A percentile compares a stretch with the other conserved stretches of the same genome.
Evolutionary conservation across 768 basidiomycete species (phyloP).

Genomic region (Pleurotus citrinopileatus): DNA sequence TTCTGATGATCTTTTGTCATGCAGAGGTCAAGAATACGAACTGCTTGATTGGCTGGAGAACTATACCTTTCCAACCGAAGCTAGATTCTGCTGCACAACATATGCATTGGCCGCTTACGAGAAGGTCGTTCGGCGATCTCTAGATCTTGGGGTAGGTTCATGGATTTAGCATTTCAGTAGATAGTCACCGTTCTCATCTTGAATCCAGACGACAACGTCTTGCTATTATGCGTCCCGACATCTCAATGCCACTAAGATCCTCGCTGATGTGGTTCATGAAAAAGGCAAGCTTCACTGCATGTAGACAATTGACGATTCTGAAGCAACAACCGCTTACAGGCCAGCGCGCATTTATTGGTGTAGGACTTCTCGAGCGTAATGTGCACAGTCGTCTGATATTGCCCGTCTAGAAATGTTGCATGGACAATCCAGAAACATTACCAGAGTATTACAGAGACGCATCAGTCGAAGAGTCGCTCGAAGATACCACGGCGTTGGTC

Average conservation of each 20-base stretch:
- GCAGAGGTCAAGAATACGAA: not conserved
- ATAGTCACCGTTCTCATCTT: not conserved
- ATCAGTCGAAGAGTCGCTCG: conserved; percentile 55
- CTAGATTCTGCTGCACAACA: not conserved
- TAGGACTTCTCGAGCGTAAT: conserved; percentile 33
- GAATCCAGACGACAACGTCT: conserved; percentile 80
- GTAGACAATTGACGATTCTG: not conserved
- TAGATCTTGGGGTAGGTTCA: not conserved
- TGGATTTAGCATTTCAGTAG: not conserved
- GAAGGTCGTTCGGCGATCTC: conserved; percentile 4
- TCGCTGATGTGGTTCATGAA: conserved; percentile 72
- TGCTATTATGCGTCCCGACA: conserved; percentile 90
- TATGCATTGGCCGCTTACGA: not conserved
- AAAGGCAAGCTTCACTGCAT: conserved; percentile 43
- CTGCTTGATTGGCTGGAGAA: conserved; percentile 5
- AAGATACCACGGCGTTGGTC: conserved; percentile 66
- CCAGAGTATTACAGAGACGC: conserved; percentile 68
- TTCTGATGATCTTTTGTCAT: not conserved
- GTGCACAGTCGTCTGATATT: not conserved
- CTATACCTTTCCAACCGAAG: conserved; percentile 1
- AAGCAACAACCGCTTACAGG: conserved; percentile 35
- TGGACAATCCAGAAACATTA: conserved; percentile 60
- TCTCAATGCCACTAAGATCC: conserved; percentile 71
- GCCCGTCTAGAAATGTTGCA: conserved; percentile 73
- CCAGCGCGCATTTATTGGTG: conserved; percentile 86